Base-by-base conservation (phyloP, 2,329 filamentous ascomycete genomes). In the Fusarium odoratissimum region DNA sequence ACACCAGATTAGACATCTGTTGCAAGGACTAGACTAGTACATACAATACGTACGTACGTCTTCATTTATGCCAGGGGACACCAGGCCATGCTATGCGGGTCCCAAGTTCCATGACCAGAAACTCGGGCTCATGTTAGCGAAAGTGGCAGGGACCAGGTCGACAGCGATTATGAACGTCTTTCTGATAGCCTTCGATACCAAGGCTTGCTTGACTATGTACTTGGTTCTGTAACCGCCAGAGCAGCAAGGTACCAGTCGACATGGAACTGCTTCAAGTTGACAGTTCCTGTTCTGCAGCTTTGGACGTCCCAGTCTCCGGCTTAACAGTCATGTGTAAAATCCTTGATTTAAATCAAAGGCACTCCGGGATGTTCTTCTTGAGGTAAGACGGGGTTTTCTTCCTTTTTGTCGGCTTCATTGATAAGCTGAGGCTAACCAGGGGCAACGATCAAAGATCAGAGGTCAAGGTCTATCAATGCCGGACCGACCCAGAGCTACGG, bases 81-180 rank as follows among this genome's bases (percentile, higher is more conserved):
- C 52, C 60, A 52, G 61, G 49, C 72, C 64, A 59, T 49, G 21
- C 41, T 16, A 74, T 75, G 74, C 74, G 74, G 75, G 71, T 69
- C 66, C 64, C 59, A 73, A 76, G 71, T 60, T 67, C 67, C 71
- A 73, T 57, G 71, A 71, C 75, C 75, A 76, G 71, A 70, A 77
- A 77, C 65, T 71, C 75, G 75, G 75, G 75, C 75, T 74, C 73
- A 59, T 64, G 58, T 72, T 73, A 73, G 71, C 67, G 71, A 73
- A 72, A 74, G 71, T 68, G 61, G 69, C 73, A 77, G 66, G 75
- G 75, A 66, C 71, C 67, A 56, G 71, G 66, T 58, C 46, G 60
- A 61, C 61, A 64, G 42, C 37, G 62, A 67, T 68, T 74, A 42
- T 48, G 68, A 64, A 68, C 52, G 40, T 55, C 52, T 54, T 52